phyloP scores from a whole-genome alignment of 257 asterid species.

The Przewalskia tangutica region DNA sequence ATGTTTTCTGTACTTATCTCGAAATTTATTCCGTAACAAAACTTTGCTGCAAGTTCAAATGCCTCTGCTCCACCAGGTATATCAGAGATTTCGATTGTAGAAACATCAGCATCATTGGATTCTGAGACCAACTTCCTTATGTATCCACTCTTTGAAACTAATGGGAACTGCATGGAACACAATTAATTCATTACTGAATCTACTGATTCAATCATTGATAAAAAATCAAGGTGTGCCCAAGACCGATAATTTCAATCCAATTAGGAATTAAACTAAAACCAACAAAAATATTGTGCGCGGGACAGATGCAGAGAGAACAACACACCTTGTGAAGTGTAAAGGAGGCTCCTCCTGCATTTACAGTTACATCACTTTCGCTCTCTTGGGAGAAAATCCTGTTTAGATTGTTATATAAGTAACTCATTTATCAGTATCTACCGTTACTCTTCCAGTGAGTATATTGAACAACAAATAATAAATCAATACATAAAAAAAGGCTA shows the following conservation, averaged over 20 bases:
- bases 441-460: neutral
- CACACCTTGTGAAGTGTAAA: constrained; percentile 78
- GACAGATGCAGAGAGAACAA: neutral
- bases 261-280: neutral
- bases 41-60: constrained; percentile 77
- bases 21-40: constrained; percentile 77
- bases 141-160: constrained; percentile 77
- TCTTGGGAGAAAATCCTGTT: constrained; percentile 85
- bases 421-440: neutral
- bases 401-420: constrained; percentile 4
- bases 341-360: constrained; percentile 55
- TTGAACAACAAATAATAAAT: neutral
- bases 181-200: neutral
- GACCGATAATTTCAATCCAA: neutral
- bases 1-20: constrained; percentile 67
- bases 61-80: constrained; percentile 80
- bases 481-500: neutral
- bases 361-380: constrained; percentile 65
- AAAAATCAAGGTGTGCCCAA: neutral
- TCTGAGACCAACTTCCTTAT: constrained; percentile 49
- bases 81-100: constrained; percentile 45
- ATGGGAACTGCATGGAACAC: constrained; percentile 49
- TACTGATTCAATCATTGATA: neutral
- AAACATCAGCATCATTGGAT: constrained; percentile 32
- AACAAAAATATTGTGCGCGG: neutral